Conservation (phyloP, 192 early-diverging fungal species). For the Linnemannia schmuckeri region DNA sequence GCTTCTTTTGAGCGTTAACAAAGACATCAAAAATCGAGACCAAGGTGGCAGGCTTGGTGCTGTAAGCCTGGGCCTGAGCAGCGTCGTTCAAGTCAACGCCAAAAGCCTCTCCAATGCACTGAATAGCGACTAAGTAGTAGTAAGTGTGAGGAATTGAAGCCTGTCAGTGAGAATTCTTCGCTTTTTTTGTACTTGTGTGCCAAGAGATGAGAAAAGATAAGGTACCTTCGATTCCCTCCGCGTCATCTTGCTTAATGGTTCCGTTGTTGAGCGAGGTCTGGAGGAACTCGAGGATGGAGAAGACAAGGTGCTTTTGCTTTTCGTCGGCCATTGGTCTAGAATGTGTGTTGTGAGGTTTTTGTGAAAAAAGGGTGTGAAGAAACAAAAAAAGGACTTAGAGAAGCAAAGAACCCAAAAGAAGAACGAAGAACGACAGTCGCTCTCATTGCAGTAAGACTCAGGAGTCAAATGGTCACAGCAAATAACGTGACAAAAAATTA, state of each 20-base stretch:
- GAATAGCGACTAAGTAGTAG: conserved; percentile 79
- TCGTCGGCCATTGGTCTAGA: conserved; percentile 65
- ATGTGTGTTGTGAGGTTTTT: conserved; percentile 3
- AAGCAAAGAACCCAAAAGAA: conserved; percentile 5
- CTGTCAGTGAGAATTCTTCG: not conserved
- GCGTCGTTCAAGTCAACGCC: conserved; percentile 83
- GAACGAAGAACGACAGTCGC: not conserved
- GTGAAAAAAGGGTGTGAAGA: not conserved
- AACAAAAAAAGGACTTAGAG: not conserved
- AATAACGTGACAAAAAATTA: conserved; percentile 1
- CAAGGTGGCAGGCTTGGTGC: conserved; percentile 89
- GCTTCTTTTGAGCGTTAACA: conserved; percentile 84
- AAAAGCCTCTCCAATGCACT: conserved; percentile 96
- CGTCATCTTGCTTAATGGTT: conserved; percentile 80
- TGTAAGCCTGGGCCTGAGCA: conserved; percentile 72
- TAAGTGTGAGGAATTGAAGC: not conserved
- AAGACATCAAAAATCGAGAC: conserved; percentile 93
- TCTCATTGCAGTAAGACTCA: no score
- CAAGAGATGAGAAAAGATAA: not conserved
- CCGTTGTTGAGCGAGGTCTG: conserved; percentile 74
- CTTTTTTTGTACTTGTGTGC: not conserved
- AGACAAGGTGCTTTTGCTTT: conserved; percentile 79
- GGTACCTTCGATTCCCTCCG: conserved; percentile 85
- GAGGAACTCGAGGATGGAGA: conserved; percentile 88
- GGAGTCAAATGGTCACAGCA: not conserved